Conservation (phyloP, 2,329 filamentous ascomycete genomes). For the Pseudogymnoascus sp. region DNA sequence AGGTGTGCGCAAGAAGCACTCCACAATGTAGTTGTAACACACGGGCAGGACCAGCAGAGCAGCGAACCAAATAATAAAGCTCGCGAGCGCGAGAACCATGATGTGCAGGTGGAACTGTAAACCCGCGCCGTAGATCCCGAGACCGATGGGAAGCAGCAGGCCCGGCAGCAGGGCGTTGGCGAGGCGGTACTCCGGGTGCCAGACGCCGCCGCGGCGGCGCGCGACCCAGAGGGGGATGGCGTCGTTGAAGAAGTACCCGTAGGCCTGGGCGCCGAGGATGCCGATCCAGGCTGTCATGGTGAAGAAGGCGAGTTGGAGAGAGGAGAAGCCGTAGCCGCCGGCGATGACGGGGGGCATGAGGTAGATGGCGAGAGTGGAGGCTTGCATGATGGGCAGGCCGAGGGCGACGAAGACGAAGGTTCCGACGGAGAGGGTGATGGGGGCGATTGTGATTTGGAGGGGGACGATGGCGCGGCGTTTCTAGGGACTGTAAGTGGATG, state of each 20-base stretch:
- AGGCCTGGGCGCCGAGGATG: conserved; percentile 8
- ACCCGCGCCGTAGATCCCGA: conserved; percentile 33
- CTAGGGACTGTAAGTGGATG: background rate
- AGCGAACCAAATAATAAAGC: conserved; percentile 35
- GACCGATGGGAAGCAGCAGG: conserved; percentile 29
- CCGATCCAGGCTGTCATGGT: conserved; percentile 9
- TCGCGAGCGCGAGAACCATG: conserved; percentile 33
- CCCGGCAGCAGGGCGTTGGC: conserved; percentile 27
- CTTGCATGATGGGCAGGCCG: conserved; percentile 10
- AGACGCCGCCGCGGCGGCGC: conserved; percentile 23
- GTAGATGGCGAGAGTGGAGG: conserved; percentile 10
- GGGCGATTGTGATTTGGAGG: background rate
- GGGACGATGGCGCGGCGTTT: background rate
- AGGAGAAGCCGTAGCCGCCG: conserved; percentile 12
- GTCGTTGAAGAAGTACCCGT: conserved; percentile 10
- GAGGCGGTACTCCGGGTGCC: conserved; percentile 36
- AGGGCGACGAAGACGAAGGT: conserved; percentile 9
- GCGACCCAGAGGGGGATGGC: conserved; percentile 11
- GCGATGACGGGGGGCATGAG: conserved; percentile 7
- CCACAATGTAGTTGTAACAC: conserved; percentile 20
- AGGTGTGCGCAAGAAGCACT: conserved; percentile 31
- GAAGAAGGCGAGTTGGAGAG: conserved; percentile 10
- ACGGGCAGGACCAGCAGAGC: conserved; percentile 29
- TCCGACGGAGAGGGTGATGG: background rate
- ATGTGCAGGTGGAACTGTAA: conserved; percentile 36